phyloP scores from a whole-genome alignment of 129 eudicot genomes.

The Escallonia herrerae region DNA sequence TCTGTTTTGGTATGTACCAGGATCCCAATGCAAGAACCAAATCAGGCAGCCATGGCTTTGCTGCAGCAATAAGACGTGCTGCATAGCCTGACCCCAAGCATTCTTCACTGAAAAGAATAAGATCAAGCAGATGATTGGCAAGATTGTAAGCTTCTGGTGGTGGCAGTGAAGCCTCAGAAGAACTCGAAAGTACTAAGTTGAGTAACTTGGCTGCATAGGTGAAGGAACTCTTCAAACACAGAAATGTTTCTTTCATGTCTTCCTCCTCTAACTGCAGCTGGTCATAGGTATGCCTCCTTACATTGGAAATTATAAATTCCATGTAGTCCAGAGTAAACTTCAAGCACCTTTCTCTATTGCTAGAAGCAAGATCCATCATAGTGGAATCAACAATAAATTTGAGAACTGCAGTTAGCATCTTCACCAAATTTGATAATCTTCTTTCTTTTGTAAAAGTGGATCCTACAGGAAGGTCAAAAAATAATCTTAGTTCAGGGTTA shows the following conservation, averaged over 20 bases:
- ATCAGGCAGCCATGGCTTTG: slow-evolving; percentile 85
- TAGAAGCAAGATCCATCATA: slow-evolving; percentile 26
- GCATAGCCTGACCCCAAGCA: slow-evolving; percentile 58
- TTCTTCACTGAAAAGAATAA: slow-evolving; percentile 52
- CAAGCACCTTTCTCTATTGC: slow-evolving; percentile 45
- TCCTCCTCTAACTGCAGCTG: slow-evolving; percentile 43
- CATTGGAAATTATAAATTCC: slow-evolving; percentile 32
- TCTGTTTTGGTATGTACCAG: slow-evolving; percentile 32
- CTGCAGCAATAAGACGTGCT: slow-evolving; percentile 39
- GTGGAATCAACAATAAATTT: slow-evolving; percentile 64
- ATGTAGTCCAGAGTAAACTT: slow-evolving; percentile 40
- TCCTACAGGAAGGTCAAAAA: slow-evolving; percentile 24
- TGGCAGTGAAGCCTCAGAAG: slow-evolving; percentile 35
- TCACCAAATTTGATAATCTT: slow-evolving; percentile 48
- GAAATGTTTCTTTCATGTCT: slow-evolving; percentile 47
- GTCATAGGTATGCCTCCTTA: slow-evolving; percentile 36
- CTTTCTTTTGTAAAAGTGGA: slow-evolving; percentile 18
- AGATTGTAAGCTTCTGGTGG: slow-evolving; percentile 35
- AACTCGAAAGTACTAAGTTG: slow-evolving; percentile 33
- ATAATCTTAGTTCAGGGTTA: not conserved
- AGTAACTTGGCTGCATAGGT: slow-evolving; percentile 85
- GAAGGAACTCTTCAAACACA: slow-evolving; percentile 77
- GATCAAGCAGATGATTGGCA: slow-evolving; percentile 53
- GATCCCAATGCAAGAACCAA: slow-evolving; percentile 66
- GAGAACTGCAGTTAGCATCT: slow-evolving; percentile 59